Evolutionary conservation across 2,329 filamentous ascomycete species (phyloP).

Genomic region (Neofusicoccum cordaticola): DNA sequence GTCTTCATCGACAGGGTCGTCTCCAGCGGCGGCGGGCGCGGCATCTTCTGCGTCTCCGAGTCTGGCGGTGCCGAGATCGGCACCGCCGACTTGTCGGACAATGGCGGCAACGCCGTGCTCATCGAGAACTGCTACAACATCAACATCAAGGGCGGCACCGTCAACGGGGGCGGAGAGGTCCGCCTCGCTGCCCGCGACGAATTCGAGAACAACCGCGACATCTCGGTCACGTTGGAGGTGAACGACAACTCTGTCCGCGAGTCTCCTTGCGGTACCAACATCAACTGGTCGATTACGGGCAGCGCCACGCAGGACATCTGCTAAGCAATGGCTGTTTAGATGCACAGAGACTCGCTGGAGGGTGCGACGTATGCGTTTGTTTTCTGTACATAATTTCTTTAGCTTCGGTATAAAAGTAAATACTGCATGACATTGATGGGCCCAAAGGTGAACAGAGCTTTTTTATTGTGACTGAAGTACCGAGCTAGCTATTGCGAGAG

Average conservation of each 20-base stretch:
- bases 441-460: too few relatives aligned
- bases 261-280: conserved; percentile 55
- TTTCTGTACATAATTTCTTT: too few relatives aligned
- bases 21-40: conserved; percentile 56
- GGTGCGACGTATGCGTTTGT: too few relatives aligned
- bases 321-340: conserved; percentile 21
- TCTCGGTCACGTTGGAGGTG: conserved; percentile 50
- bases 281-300: conserved; percentile 49
- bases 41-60: conserved; percentile 57
- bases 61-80: conserved; percentile 54
- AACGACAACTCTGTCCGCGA: conserved; percentile 53
- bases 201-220: conserved; percentile 54
- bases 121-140: conserved; percentile 62
- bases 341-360: too few relatives aligned
- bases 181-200: conserved; percentile 52
- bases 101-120: conserved; percentile 56
- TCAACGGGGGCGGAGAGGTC: conserved; percentile 57
- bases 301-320: conserved; percentile 45
- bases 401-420: too few relatives aligned
- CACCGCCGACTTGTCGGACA: conserved; percentile 50
- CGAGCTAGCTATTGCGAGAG: too few relatives aligned
- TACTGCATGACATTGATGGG: too few relatives aligned
- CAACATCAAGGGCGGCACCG: conserved; percentile 49
- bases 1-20: conserved; percentile 53
- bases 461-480: too few relatives aligned